phyloP scores from a whole-genome alignment of 805 yeast genomes.

The Kodamaea jinghongensis region DNA sequence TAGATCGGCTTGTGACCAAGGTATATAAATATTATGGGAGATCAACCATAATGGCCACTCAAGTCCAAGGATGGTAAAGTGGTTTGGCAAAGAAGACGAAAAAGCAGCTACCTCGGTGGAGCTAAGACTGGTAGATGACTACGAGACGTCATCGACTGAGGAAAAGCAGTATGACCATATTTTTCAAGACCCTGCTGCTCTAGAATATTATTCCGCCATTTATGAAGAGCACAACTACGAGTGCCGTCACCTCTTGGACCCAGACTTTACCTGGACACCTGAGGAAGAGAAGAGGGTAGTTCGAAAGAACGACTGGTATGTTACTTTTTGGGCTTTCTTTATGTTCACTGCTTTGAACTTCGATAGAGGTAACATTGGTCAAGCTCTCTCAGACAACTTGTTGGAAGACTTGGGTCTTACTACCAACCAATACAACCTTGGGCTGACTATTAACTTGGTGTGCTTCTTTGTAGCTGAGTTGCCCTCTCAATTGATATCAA shows the following conservation, averaged over 20 bases:
- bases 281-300: conserved; percentile 20
- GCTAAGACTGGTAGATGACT: conserved; percentile 1
- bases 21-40: no score
- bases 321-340: conserved; percentile 21
- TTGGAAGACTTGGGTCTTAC: conserved; percentile 19
- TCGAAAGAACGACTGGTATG: conserved; percentile 22
- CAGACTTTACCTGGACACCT: conserved; percentile 39
- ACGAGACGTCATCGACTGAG: background rate
- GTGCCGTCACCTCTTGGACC: conserved; percentile 55
- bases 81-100: background rate
- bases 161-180: conserved; percentile 8
- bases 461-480: conserved; percentile 23
- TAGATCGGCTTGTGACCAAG: no score
- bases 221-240: conserved; percentile 54
- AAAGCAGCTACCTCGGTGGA: background rate
- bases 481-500: conserved; percentile 26
- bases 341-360: conserved; percentile 23
- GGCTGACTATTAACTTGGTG: conserved; percentile 21
- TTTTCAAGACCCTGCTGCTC: conserved; percentile 42
- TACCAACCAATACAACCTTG: conserved; percentile 24
- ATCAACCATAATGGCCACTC: no score
- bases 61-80: no score
- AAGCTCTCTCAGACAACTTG: conserved; percentile 24
- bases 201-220: conserved; percentile 41
- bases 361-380: conserved; percentile 24